Evolutionary conservation across 345 rosid species (phyloP).

Genomic region (Salix purpurea): DNA sequence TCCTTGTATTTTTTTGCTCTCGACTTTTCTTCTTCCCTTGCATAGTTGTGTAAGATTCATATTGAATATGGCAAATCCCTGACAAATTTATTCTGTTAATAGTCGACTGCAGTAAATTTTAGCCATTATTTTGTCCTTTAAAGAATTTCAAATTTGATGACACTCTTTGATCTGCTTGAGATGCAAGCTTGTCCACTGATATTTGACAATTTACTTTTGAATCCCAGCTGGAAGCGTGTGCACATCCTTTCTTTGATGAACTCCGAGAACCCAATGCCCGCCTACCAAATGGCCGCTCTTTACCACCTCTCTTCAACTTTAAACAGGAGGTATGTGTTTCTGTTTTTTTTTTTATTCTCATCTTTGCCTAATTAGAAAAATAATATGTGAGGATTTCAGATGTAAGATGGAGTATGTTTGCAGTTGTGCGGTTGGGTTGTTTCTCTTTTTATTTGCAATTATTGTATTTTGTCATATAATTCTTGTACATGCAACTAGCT

Average conservation of each 20-base stretch:
- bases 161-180: background rate
- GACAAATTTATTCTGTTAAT: background rate
- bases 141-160: background rate
- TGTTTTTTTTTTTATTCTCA: background rate
- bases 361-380: background rate
- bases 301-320: slow-evolving; percentile 32
- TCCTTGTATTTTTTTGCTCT: background rate
- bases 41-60: background rate
- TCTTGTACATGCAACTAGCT: background rate
- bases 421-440: background rate
- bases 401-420: background rate
- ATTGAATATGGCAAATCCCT: background rate
- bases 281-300: slow-evolving; percentile 27
- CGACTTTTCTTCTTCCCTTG: background rate
- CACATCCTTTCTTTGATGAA: slow-evolving; percentile 38
- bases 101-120: background rate
- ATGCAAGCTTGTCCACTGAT: background rate
- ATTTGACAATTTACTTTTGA: background rate
- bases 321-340: slow-evolving; percentile 53
- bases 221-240: slow-evolving; percentile 32
- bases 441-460: background rate
- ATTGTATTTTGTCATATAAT: background rate
- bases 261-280: slow-evolving; percentile 34
- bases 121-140: background rate
- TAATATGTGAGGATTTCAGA: background rate